Conservation (phyloP, 805 yeast species). For the Phaffomyces antillensis region DNA sequence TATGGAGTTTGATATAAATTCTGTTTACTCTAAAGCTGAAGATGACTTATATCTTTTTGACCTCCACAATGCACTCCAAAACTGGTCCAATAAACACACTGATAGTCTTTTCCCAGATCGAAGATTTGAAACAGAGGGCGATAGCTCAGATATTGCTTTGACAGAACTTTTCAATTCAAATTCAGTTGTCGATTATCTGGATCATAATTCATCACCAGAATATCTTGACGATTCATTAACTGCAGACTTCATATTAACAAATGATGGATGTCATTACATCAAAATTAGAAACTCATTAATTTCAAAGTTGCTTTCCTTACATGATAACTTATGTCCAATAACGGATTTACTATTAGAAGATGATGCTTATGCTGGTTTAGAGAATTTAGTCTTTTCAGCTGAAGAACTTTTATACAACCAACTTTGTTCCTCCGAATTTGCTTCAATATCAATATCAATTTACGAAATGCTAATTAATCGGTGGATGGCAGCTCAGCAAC, state of each 20-base stretch:
- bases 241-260: constrained; percentile 21
- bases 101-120: constrained; percentile 18
- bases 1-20: constrained; percentile 1
- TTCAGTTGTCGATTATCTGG: constrained; percentile 17
- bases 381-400: constrained; percentile 12
- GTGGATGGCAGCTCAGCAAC: constrained; percentile 28
- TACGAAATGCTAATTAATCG: constrained; percentile 41
- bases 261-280: constrained; percentile 28
- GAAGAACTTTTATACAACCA: constrained; percentile 19
- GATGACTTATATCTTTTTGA: constrained; percentile 3
- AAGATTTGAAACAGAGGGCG: neutral
- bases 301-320: constrained; percentile 14
- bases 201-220: constrained; percentile 4
- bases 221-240: constrained; percentile 15
- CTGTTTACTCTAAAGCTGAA: constrained; percentile 1
- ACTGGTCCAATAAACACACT: constrained; percentile 23
- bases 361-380: constrained; percentile 8
- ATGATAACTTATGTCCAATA: constrained; percentile 24
- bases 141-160: constrained; percentile 16
- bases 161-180: constrained; percentile 26
- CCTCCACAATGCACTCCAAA: constrained; percentile 10
- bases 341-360: constrained; percentile 34
- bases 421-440: neutral
- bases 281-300: constrained; percentile 31
- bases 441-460: constrained; percentile 23